Evolutionary conservation across 345 rosid species (phyloP).

Genomic region (Boechera divaricarpa): DNA sequence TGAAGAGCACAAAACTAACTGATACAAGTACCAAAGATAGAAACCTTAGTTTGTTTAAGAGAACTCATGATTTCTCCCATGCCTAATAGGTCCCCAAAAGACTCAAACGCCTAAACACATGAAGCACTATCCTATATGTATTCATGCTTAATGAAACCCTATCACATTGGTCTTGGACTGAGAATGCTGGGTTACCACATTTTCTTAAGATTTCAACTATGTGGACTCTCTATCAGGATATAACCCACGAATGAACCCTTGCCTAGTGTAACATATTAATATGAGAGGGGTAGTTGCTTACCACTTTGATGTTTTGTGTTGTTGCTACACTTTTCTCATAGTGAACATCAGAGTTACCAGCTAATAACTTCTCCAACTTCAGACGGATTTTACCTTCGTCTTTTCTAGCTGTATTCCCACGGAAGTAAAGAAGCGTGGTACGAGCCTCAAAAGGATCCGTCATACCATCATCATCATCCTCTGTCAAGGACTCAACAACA

Average conservation of each 20-base stretch:
- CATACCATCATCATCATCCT: conserved; percentile 55
- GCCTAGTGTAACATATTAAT: background rate
- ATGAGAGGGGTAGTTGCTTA: conserved; percentile 39
- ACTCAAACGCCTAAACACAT: background rate
- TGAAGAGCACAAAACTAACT: background rate
- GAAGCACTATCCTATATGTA: conserved; percentile 17
- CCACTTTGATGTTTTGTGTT: conserved; percentile 72
- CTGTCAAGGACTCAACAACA: conserved; percentile 72
- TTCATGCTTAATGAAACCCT: background rate
- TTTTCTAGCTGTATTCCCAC: conserved; percentile 91
- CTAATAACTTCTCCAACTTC: conserved; percentile 66
- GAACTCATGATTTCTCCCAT: background rate
- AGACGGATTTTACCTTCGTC: conserved; percentile 90
- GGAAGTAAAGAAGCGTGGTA: conserved; percentile 80
- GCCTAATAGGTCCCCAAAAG: background rate
- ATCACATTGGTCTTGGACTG: background rate
- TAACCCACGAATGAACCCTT: background rate
- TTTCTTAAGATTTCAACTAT: background rate
- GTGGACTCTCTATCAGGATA: background rate
- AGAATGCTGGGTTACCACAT: background rate
- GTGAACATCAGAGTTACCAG: conserved; percentile 70
- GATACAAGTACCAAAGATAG: conserved; percentile 20
- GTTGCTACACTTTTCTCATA: conserved; percentile 72
- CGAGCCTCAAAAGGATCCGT: conserved; percentile 77
- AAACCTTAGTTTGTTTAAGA: background rate